phyloP scores from a whole-genome alignment of 441 rosid genomes.

The Pelargonium australe region DNA sequence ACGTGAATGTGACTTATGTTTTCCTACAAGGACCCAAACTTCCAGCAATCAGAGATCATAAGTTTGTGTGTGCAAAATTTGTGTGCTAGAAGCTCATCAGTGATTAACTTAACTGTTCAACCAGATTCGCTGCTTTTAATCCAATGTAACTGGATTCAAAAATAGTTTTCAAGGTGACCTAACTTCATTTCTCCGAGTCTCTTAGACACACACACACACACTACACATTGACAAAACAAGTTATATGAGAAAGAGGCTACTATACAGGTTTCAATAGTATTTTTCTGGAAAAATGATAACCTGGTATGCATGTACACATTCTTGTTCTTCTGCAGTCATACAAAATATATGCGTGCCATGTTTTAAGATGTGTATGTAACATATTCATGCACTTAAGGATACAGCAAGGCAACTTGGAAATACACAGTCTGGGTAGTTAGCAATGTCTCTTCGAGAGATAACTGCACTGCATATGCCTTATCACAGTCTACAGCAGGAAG shows the following conservation, averaged over 20 bases:
- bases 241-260: not conserved
- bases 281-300: not conserved
- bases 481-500: constrained; percentile 99
- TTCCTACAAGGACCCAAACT: not conserved
- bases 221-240: not conserved
- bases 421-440: constrained; percentile 79
- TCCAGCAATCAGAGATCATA: not conserved
- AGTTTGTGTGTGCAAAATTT: not conserved
- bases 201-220: too few species aligned
- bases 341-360: not conserved
- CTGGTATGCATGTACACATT: not conserved
- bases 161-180: too few species aligned
- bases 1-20: not conserved
- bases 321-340: not conserved
- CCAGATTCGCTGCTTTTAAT: not conserved
- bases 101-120: not conserved
- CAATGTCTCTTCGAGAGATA: constrained; percentile 86
- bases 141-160: too few species aligned
- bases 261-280: not conserved
- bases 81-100: not conserved
- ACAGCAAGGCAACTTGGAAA: constrained; percentile 98
- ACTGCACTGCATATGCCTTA: constrained; percentile 97
- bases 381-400: constrained; percentile 47
- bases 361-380: not conserved
- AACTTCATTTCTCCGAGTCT: too few species aligned